phyloP scores from a whole-genome alignment of 2,329 filamentous ascomycete genomes.

The Colletotrichum horii region DNA sequence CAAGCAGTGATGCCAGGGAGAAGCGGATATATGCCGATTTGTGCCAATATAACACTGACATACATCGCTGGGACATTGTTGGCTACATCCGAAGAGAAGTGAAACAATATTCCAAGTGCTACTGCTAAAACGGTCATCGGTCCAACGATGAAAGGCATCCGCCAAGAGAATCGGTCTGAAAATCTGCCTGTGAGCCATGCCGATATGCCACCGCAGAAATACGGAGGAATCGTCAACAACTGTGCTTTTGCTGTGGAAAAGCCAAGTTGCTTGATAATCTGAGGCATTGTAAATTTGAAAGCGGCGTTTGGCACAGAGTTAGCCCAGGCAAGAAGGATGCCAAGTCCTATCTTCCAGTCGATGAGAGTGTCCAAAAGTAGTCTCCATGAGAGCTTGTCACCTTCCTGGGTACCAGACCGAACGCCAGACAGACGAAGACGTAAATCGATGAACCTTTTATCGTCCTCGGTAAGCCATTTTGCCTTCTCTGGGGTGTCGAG shows the following conservation, averaged over 20 bases:
- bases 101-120: slow-evolving; percentile 37
- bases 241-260: slow-evolving; percentile 35
- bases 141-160: slow-evolving; percentile 41
- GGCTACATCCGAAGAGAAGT: slow-evolving; percentile 35
- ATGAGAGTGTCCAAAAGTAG: slow-evolving; percentile 35
- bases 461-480: slow-evolving; percentile 39
- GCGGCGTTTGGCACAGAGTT: slow-evolving; percentile 40
- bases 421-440: not conserved
- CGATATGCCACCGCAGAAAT: slow-evolving; percentile 33
- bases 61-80: slow-evolving; percentile 36
- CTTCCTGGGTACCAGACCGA: slow-evolving; percentile 3
- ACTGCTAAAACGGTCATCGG: slow-evolving; percentile 34
- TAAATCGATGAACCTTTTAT: slow-evolving; percentile 34
- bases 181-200: slow-evolving; percentile 32
- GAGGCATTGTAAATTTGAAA: slow-evolving; percentile 33
- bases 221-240: slow-evolving; percentile 38
- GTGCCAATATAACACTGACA: not conserved
- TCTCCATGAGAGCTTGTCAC: slow-evolving; percentile 31
- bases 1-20: slow-evolving; percentile 30
- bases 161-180: slow-evolving; percentile 39
- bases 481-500: slow-evolving; percentile 37
- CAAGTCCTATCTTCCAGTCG: slow-evolving; percentile 48
- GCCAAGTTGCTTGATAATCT: slow-evolving; percentile 44
- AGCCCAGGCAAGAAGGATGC: slow-evolving; percentile 44
- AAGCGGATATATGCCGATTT: slow-evolving; percentile 34